These are phyloP conservation scores for Floccularia luteovirens DNA, from an alignment of 768 basidiomycete genomes.

Conservation along the genomic window DNA sequence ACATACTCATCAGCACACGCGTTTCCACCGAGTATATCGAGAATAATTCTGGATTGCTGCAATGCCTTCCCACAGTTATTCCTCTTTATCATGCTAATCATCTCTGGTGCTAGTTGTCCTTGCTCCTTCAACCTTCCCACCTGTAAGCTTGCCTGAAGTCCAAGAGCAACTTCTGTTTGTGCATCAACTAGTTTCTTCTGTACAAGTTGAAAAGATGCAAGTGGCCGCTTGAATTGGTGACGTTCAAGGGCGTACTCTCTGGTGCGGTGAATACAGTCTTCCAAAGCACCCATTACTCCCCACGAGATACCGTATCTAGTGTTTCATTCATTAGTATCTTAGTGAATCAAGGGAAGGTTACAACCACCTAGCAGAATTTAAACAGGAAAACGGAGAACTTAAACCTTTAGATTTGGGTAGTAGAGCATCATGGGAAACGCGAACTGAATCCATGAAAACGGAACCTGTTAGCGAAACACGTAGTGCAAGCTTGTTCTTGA, in stretches of 20 bases:
- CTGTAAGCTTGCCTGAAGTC: slow-evolving; percentile 68
- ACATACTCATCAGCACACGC: slow-evolving; percentile 87
- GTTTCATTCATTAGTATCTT: slow-evolving; percentile 1
- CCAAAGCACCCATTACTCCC: slow-evolving; percentile 94
- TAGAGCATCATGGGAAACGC: slow-evolving; percentile 64
- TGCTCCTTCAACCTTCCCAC: slow-evolving; percentile 84
- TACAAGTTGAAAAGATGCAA: slow-evolving; percentile 94
- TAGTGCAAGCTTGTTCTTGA: slow-evolving; percentile 91
- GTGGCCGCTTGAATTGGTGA: slow-evolving; percentile 81
- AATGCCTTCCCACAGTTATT: slow-evolving; percentile 96
- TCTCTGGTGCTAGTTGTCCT: slow-evolving; percentile 71
- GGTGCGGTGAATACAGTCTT: slow-evolving; percentile 78
- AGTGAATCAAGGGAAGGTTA: not conserved
- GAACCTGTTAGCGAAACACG: slow-evolving; percentile 81
- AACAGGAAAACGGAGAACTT: slow-evolving; percentile 81
- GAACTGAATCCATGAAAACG: slow-evolving; percentile 88
- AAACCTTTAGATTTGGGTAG: slow-evolving; percentile 76
- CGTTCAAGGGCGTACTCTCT: slow-evolving; percentile 84
- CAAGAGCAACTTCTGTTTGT: slow-evolving; percentile 77
- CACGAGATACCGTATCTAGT: slow-evolving; percentile 80
- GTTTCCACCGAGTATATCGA: slow-evolving; percentile 94
- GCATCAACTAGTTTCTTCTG: slow-evolving; percentile 97
- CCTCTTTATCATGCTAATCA: slow-evolving; percentile 91
- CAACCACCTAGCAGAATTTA: slow-evolving; percentile 75
- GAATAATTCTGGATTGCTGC: slow-evolving; percentile 66